Conservation (phyloP, 2,329 filamentous ascomycete genomes). For the Metarhizium brunneum region DNA sequence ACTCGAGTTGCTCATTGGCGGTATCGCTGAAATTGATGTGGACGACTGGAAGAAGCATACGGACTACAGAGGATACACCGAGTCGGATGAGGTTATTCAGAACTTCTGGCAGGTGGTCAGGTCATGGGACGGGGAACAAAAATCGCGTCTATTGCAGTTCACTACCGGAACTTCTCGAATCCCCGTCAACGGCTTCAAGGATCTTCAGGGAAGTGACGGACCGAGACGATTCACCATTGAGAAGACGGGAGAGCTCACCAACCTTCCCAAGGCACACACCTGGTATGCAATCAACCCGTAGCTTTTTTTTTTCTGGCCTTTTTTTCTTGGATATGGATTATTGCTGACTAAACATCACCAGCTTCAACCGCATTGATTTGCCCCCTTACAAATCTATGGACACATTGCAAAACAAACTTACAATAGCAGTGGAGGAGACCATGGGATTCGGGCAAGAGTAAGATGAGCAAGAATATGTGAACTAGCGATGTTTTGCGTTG, state of each 20-base stretch:
- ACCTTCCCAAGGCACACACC: slow-evolving; percentile 93
- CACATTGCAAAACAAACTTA: slow-evolving; percentile 77
- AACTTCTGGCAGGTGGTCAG: slow-evolving; percentile 99
- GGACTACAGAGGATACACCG: slow-evolving; percentile 96
- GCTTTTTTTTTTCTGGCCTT: not conserved
- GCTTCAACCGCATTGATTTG: slow-evolving; percentile 94
- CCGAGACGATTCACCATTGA: slow-evolving; percentile 95
- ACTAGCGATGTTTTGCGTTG: slow-evolving; percentile 2
- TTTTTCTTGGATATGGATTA: not conserved
- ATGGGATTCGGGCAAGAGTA: slow-evolving; percentile 99
- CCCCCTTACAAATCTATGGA: slow-evolving; percentile 89
- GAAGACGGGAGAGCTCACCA: slow-evolving; percentile 84
- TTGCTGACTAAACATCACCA: slow-evolving; percentile 23
- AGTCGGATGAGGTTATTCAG: slow-evolving; percentile 92
- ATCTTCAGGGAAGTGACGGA: slow-evolving; percentile 93
- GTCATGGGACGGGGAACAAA: slow-evolving; percentile 96
- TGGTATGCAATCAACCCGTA: slow-evolving; percentile 56
- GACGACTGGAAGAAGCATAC: slow-evolving; percentile 99
- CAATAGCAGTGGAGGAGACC: slow-evolving; percentile 96
- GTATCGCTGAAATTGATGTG: slow-evolving; percentile 99
- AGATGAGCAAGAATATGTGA: not conserved
- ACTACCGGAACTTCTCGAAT: slow-evolving; percentile 96
- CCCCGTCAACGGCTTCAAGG: slow-evolving; percentile 98
- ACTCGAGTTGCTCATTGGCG: slow-evolving; percentile 89
- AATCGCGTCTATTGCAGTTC: slow-evolving; percentile 91